phyloP scores from a whole-genome alignment of 2,329 filamentous ascomycete species.

The Fusarium nelsonii region DNA sequence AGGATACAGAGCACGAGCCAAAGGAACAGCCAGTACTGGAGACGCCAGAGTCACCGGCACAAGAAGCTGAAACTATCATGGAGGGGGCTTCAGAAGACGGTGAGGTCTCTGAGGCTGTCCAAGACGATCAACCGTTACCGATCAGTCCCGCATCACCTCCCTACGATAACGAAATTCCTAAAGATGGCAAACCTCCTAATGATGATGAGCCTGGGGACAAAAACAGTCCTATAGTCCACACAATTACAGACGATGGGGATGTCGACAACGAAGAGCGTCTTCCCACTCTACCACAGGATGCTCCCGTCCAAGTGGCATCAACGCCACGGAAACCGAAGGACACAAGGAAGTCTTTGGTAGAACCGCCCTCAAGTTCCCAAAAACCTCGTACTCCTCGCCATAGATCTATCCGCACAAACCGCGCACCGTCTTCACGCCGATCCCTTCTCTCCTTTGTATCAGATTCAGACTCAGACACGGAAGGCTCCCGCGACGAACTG shows the following conservation, averaged over 20 bases:
- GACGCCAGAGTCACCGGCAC: background rate
- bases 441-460: conserved; percentile 60
- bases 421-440: conserved; percentile 49
- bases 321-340: conserved; percentile 23
- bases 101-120: background rate
- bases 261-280: background rate
- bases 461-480: conserved; percentile 57
- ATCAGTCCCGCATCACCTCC: background rate
- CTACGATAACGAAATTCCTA: background rate
- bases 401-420: conserved; percentile 44
- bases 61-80: background rate
- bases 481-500: conserved; percentile 55
- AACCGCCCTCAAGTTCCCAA: conserved; percentile 35
- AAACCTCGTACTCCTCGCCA: conserved; percentile 49
- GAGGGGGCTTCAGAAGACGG: background rate
- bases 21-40: background rate
- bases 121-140: background rate
- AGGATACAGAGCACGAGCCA: background rate
- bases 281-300: background rate
- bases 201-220: background rate
- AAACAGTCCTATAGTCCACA: background rate
- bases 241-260: background rate
- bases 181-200: background rate
- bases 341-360: background rate
- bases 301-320: background rate